Evolutionary conservation across 2,329 filamentous ascomycete genomes (phyloP).

Genomic region (Microsporum ferrugineum): DNA sequence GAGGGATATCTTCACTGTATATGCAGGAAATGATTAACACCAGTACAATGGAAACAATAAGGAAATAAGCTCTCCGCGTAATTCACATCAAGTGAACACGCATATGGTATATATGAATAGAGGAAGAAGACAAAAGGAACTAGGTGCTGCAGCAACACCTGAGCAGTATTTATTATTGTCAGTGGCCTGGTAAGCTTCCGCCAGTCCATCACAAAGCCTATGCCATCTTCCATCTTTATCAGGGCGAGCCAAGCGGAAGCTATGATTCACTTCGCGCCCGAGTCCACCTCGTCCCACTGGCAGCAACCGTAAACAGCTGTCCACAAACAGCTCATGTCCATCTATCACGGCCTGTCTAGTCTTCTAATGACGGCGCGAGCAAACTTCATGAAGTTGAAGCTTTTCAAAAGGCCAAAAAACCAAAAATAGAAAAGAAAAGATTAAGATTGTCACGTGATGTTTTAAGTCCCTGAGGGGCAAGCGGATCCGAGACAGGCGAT

Average conservation of each 20-base stretch:
- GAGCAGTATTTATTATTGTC: background rate
- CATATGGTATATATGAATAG: background rate
- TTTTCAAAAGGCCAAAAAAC: background rate
- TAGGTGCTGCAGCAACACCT: background rate
- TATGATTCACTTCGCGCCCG: slow-evolving; percentile 3
- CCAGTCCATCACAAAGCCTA: background rate
- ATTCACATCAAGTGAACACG: slow-evolving; percentile 5
- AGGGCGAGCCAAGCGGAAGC: background rate
- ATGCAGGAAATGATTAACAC: background rate
- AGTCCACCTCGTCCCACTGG: background rate
- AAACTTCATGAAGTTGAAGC: background rate
- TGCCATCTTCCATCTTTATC: background rate
- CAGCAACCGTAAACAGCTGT: background rate
- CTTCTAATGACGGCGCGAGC: background rate
- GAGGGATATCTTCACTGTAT: background rate
- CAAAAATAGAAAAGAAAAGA: background rate
- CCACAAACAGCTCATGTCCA: background rate
- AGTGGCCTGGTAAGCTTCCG: background rate
- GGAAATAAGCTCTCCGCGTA: background rate
- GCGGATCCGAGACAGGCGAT: background rate
- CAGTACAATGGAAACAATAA: slow-evolving; percentile 1
- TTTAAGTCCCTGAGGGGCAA: background rate
- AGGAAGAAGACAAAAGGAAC: background rate
- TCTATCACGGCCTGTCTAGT: background rate
- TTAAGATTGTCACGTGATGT: background rate